Evolutionary conservation across 257 asterid genomes (phyloP), one percentile per base, ranked within the genome.

Genomic region (Linaria vulgaris): DNA sequence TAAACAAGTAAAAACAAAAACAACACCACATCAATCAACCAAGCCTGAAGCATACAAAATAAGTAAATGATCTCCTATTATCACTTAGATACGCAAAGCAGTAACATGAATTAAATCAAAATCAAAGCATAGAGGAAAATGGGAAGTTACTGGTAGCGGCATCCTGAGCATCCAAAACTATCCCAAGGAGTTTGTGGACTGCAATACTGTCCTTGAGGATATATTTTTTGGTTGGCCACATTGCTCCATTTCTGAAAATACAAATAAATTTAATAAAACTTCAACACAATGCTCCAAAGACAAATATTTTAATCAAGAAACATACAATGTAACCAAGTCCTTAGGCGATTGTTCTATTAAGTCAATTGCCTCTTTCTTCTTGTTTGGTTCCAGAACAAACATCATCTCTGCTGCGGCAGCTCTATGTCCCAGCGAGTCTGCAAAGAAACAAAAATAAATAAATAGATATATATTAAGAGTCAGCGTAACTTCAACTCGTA

Each of bases 401-500:
- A 82, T 66, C 94, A 89, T 82, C 83, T 92, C 99, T 30, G 99
- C 97, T 44, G 63, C 96, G 59, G 99, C 96, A 47, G 95, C 94
- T 72, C 95, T 89, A 72, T 87, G 95, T 75, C 69, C 75, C 82
- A 89, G 69, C 13, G 95, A 85, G 77, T 83, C 99, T 92, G 85
- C 64, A 72, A 71, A 64, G 50, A 56, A 59, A 73, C 53, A 12
- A 50, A 55, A 23, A 67, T n/a, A 30, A 63, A 12, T 24, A 56
- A 37, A 54, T 56, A 61, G 8, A 31, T 24, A 43, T 50, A 61
- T 39, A 44, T 27, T 23, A 31, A 57, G 38, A 44, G 46, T 9
- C 21, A 52, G n/a, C 13, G 59, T 20, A 38, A 48, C 66, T 48
- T 58, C 22, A 64, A 67, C 19, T 53, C 24, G 23, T 31, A 34